phyloP scores from a whole-genome alignment of 345 rosid genomes.

The Garcia nutans region DNA sequence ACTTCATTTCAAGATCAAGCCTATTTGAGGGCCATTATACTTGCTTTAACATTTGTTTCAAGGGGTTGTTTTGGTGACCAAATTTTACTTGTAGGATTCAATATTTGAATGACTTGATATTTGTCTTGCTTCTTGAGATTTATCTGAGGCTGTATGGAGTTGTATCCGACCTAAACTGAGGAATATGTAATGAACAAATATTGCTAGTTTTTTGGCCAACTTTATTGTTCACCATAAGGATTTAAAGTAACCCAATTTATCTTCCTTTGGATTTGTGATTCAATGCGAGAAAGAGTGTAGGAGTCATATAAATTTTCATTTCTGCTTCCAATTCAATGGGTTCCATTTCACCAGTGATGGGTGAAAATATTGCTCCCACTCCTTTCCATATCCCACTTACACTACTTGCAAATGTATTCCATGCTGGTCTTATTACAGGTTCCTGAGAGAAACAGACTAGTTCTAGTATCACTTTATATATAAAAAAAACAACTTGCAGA shows the following conservation, averaged over 20 bases:
- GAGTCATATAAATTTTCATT: slow-evolving; percentile 73
- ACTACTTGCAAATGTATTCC: slow-evolving; percentile 90
- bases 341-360: slow-evolving; percentile 85
- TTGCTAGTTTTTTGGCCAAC: background rate
- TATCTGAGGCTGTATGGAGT: slow-evolving; percentile 9
- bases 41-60: background rate
- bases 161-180: slow-evolving; percentile 9
- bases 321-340: slow-evolving; percentile 76
- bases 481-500: background rate
- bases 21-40: slow-evolving; percentile 43
- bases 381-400: slow-evolving; percentile 97
- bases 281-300: slow-evolving; percentile 57
- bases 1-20: slow-evolving; percentile 99
- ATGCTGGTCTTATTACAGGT: slow-evolving; percentile 76
- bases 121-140: slow-evolving; percentile 2
- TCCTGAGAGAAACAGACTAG: slow-evolving; percentile 44
- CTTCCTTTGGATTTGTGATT: slow-evolving; percentile 64
- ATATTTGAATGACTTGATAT: background rate
- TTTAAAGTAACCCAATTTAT: slow-evolving; percentile 89
- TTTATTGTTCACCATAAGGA: slow-evolving; percentile 61
- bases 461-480: background rate
- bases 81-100: slow-evolving; percentile 12
- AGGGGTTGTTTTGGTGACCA: slow-evolving; percentile 8
- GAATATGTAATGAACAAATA: background rate
- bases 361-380: slow-evolving; percentile 87